Base-by-base conservation (phyloP, 768 basidiomycete species). In the Suillus discolor region DNA sequence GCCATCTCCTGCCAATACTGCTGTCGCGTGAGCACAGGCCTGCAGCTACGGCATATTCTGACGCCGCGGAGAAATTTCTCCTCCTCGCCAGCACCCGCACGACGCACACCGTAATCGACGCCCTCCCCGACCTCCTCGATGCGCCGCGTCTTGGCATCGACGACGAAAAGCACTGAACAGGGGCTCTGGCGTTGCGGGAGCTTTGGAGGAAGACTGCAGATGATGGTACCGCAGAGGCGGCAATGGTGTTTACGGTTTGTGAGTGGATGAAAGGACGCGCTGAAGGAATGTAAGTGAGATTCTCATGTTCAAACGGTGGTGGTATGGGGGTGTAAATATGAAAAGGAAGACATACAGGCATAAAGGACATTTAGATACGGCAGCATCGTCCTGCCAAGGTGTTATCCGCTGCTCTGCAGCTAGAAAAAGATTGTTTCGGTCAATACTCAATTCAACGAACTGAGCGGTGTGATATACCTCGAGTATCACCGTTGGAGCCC, bases 161-260 rank as follows among this genome's bases (percentile, higher is more conserved):
- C 93, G 12, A 96, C 86, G 71, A 97, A 93, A 39, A 97, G 81
- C 6, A 91, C 78, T 0, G 94, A 96, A 71, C 95, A 97, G 7
- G 84, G 78, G 57, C 81, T 81, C 2, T 82, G 83, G 25, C 94
- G 86, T 70, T 88, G 86, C 3, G 89, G 87, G 5, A 80, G 84
- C 65, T 92, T 94, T 13, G 89, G 81, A 0, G 95, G 94, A 6
- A 97, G 82, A 1, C 96, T 91, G 72, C 97, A 99, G 15, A 98
- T 88, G 47, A 98, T 92, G 63, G 89, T 83, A 0, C 97, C 97
- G 70, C 97, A 99, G 16, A 98, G 81, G 11, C 97, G 89, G 74
- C 97, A 99, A 73, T 99, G 97, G 70, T 99, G 97, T 78, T 97
- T 97, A 16, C 97, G 88, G 70, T 95, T 97, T 1, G 94, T 93